Conservation (phyloP, 352 stramenopile genomes). For the Phytophthora kernoviae region DNA sequence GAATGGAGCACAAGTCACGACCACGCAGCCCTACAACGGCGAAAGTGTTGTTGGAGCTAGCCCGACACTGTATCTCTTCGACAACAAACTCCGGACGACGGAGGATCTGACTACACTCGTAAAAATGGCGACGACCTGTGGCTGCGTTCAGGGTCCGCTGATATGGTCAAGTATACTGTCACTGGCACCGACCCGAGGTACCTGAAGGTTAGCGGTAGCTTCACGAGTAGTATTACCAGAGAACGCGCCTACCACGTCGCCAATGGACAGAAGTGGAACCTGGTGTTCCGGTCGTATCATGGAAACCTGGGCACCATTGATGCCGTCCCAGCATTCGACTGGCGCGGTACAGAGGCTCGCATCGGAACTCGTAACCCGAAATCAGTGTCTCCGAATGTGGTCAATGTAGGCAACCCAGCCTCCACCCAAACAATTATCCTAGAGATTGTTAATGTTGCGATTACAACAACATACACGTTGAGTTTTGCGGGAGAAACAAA, state of each 20-base stretch:
- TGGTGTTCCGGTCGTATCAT: constrained; percentile 75
- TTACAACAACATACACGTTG: constrained; percentile 51
- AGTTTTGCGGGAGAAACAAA: constrained; percentile 58
- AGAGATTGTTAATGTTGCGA: constrained; percentile 31
- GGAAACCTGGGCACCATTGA: constrained; percentile 63
- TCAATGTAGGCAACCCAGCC: constrained; percentile 60
- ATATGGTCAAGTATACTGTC: constrained; percentile 59
- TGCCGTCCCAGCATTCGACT: constrained; percentile 60
- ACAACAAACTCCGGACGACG: constrained; percentile 70
- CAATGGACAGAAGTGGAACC: constrained; percentile 61
- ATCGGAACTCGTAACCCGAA: constrained; percentile 52
- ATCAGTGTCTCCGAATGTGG: constrained; percentile 39
- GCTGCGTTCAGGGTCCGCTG: constrained; percentile 41
- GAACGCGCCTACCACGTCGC: constrained; percentile 37
- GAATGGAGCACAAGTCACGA: constrained; percentile 35
- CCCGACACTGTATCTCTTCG: constrained; percentile 54
- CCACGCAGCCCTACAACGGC: constrained; percentile 35
- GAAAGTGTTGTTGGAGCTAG: constrained; percentile 31
- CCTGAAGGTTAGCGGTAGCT: constrained; percentile 54
- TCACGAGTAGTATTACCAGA: constrained; percentile 47
- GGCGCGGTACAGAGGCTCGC: constrained; percentile 54
- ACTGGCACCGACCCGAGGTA: constrained; percentile 31
- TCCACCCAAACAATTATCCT: constrained; percentile 61
- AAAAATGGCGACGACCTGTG: constrained; percentile 53
- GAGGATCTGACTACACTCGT: constrained; percentile 51